phyloP scores from a whole-genome alignment of 352 stramenopile genomes.

The Globisporangium barbulae region DNA sequence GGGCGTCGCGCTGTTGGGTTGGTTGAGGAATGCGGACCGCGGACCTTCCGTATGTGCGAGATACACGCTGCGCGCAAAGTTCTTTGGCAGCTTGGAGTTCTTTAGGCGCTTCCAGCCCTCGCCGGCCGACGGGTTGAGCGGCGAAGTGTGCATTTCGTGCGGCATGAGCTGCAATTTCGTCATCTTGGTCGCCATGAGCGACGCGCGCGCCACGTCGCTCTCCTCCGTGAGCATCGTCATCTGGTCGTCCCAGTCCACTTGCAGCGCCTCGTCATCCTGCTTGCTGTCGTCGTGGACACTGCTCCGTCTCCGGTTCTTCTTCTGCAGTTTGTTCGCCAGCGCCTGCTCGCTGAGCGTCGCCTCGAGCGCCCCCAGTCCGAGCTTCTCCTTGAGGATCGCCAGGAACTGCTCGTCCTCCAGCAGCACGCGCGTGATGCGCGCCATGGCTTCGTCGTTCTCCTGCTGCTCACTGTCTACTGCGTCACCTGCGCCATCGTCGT shows the following conservation, averaged over 20 bases:
- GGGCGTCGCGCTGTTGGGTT: constrained; percentile 55
- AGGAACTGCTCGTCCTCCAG: constrained; percentile 67
- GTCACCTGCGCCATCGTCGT: background rate
- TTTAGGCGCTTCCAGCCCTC: constrained; percentile 80
- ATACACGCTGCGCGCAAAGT: constrained; percentile 67
- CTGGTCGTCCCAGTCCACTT: constrained; percentile 43
- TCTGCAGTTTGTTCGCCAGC: constrained; percentile 1
- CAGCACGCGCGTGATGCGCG: constrained; percentile 32
- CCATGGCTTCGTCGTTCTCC: constrained; percentile 27
- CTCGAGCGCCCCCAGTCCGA: constrained; percentile 37
- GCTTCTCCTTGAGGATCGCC: constrained; percentile 45
- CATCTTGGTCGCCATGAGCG: constrained; percentile 54
- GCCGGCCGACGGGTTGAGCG: constrained; percentile 22
- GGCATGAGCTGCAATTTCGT: constrained; percentile 50
- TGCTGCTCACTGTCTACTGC: constrained; percentile 23
- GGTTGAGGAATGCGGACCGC: constrained; percentile 61
- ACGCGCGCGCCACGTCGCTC: constrained; percentile 43
- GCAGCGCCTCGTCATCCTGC: constrained; percentile 27
- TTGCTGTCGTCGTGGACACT: constrained; percentile 17
- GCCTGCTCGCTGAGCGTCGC: background rate
- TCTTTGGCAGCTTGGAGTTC: constrained; percentile 39
- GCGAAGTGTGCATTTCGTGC: constrained; percentile 10
- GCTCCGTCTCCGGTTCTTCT: background rate
- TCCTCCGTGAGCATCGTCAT: constrained; percentile 44
- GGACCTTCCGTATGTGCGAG: constrained; percentile 46